These are phyloP conservation scores for Celoporthe dispersa DNA, from an alignment of 2,329 filamentous ascomycete species.

Conservation along the genomic window DNA sequence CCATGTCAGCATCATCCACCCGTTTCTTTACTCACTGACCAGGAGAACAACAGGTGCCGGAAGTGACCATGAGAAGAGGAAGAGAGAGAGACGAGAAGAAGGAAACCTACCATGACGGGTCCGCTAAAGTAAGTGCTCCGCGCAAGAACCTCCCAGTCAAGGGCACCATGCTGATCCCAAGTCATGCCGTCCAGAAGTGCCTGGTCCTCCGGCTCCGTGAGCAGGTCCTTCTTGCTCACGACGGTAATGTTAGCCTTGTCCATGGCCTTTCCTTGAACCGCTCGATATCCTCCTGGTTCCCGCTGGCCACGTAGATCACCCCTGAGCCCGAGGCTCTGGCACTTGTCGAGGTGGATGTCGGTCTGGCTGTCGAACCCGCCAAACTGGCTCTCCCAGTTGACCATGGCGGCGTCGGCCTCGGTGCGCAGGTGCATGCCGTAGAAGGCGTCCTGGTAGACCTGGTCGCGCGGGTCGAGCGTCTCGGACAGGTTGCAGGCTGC, in stretches of 20 bases:
- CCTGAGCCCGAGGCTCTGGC: conserved; percentile 7
- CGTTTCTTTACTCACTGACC: neutral
- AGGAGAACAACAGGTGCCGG: neutral
- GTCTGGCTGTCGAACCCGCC: conserved; percentile 11
- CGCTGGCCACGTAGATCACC: conserved; percentile 19
- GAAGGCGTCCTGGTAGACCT: conserved; percentile 18
- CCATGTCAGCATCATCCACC: neutral
- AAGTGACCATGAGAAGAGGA: too few relatives aligned
- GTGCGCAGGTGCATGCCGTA: conserved; percentile 22
- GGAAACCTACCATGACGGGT: conserved; percentile 1
- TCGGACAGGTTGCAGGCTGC: neutral
- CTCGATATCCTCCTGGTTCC: conserved; percentile 13
- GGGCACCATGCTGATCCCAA: conserved; percentile 20
- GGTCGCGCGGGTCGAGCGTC: conserved; percentile 1
- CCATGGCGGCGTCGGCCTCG: conserved; percentile 21
- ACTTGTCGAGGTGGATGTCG: conserved; percentile 9
- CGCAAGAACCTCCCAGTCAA: conserved; percentile 21
- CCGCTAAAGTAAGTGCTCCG: conserved; percentile 21
- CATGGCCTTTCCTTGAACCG: conserved; percentile 9
- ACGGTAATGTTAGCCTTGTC: conserved; percentile 5
- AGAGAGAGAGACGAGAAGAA: too few relatives aligned
- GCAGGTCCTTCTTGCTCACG: conserved; percentile 15
- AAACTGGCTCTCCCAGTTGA: neutral
- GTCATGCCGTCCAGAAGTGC: neutral
- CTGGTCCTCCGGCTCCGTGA: neutral